Evolutionary conservation across 108 stramenopile genomes (phyloP).

Genomic region (Epithemia pelagica): DNA sequence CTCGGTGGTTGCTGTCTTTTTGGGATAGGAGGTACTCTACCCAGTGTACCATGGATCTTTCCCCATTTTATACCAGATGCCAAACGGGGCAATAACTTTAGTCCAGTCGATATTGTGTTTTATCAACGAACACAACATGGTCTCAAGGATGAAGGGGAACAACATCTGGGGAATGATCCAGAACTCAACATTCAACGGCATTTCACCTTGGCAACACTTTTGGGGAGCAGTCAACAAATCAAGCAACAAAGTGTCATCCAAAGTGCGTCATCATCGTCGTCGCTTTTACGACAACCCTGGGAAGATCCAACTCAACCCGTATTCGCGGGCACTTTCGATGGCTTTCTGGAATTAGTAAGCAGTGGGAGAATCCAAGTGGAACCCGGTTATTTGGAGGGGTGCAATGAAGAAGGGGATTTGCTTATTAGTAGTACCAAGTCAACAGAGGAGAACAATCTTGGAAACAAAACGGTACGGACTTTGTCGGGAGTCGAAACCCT

Average conservation of each 20-base stretch:
- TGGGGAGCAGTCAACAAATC: neutral
- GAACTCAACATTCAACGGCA: neutral
- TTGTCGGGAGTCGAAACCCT: constrained; percentile 31
- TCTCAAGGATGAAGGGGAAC: neutral
- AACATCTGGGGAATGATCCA: neutral
- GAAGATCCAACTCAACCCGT: neutral
- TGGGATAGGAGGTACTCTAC: no score
- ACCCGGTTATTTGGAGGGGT: neutral
- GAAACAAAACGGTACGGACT: neutral
- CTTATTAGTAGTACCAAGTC: neutral
- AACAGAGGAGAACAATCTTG: neutral
- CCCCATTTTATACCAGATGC: neutral
- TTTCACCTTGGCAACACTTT: neutral
- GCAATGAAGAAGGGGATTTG: neutral
- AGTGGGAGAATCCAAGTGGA: neutral
- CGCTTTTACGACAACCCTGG: neutral
- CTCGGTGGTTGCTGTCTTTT: no score
- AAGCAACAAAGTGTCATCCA: neutral
- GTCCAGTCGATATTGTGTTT: neutral
- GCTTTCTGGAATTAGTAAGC: neutral
- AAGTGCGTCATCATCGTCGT: neutral
- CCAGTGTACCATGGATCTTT: neutral
- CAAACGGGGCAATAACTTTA: neutral
- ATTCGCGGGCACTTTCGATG: neutral
- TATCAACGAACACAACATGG: neutral